Evolutionary conservation across 192 early-diverging fungal species (phyloP).

Genomic region (Coemansia sp.): DNA sequence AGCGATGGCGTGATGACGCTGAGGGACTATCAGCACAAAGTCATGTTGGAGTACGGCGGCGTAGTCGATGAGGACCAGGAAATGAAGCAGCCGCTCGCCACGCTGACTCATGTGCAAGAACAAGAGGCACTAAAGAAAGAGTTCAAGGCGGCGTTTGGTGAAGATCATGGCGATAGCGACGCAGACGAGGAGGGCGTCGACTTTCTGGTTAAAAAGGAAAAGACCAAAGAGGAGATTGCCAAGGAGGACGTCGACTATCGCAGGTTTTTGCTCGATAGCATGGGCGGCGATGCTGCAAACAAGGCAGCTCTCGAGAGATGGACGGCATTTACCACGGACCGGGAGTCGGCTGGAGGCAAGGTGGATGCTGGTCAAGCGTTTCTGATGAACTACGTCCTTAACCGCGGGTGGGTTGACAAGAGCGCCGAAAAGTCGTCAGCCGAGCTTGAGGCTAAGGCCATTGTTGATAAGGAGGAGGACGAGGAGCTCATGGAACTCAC

Average conservation of each 20-base stretch:
- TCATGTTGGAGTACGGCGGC: constrained; percentile 49
- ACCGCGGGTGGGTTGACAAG: constrained; percentile 92
- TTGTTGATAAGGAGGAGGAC: constrained; percentile 72
- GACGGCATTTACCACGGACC: constrained; percentile 6
- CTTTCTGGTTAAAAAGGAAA: constrained; percentile 69
- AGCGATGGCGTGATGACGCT: constrained; percentile 54
- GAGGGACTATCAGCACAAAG: constrained; percentile 81
- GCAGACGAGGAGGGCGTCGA: constrained; percentile 62
- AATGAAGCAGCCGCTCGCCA: background rate
- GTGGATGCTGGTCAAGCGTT: constrained; percentile 60
- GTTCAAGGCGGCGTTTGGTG: constrained; percentile 62
- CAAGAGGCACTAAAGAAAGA: constrained; percentile 73
- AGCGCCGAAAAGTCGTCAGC: constrained; percentile 55
- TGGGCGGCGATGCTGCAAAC: constrained; percentile 40
- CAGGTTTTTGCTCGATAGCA: constrained; percentile 78
- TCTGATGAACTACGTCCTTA: constrained; percentile 88
- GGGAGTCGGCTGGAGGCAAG: constrained; percentile 18
- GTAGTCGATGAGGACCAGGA: constrained; percentile 46
- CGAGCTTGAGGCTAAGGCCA: constrained; percentile 59
- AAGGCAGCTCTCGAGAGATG: constrained; percentile 25
- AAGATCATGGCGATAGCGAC: constrained; percentile 26
- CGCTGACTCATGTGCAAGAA: constrained; percentile 75
- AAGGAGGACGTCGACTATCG: constrained; percentile 87
- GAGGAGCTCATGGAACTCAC: constrained; percentile 74
- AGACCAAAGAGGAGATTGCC: constrained; percentile 70